Base-by-base conservation (phyloP, 768 basidiomycete species). In the Mrakia hoshinonis region DNA sequence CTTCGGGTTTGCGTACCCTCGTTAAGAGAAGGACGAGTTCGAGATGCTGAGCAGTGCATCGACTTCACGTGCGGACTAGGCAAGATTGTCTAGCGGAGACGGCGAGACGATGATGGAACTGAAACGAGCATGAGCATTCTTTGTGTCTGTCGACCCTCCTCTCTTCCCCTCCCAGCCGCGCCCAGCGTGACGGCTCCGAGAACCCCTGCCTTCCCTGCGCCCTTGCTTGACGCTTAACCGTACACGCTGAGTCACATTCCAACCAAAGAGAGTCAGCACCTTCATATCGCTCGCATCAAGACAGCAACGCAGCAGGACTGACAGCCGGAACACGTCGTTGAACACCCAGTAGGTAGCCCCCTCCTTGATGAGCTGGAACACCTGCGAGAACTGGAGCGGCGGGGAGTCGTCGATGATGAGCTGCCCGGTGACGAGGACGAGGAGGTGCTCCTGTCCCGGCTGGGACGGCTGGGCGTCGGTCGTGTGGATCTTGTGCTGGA, bases 391-490 rank as follows among this genome's bases (percentile, higher is more conserved):
- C 76, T 86, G 87, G 69, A 99, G 82, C n/a, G 91, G 86, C 75
- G 80, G 52, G 74, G 83, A 83, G 73, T 89, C 91, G 75, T 97
- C 94, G 74, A 98, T 86, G 58, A 88, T 46, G 47, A 97, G 82
- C 55, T 86, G 79, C 3, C 95, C 95, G n/a, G 93, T 96, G 24
- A 98, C 92, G 78, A 87, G 86, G 70, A 97, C 91, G 62, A 91
- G 77, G 67, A 89, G 79, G 72, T 73, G 67, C 61, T 73, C 72
- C 39, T 63, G 48, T 29, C 72, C 72, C 87, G 79, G 74, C 85
- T 87, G 1, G 86, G 93, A 90, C 1, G 94, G 95, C 79, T 98
- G 96, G 15, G 87, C 89, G 78, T 96, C 93, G 51, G 86, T 81
- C 9, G 92, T 97, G 26, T 85, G 82, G 76, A 97, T 84, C 64